Percentiles rank a stretch among this genome's conserved stretches.
phyloP scores from a whole-genome alignment of 139 green algal species.

The Chlorella sp. region DNA sequence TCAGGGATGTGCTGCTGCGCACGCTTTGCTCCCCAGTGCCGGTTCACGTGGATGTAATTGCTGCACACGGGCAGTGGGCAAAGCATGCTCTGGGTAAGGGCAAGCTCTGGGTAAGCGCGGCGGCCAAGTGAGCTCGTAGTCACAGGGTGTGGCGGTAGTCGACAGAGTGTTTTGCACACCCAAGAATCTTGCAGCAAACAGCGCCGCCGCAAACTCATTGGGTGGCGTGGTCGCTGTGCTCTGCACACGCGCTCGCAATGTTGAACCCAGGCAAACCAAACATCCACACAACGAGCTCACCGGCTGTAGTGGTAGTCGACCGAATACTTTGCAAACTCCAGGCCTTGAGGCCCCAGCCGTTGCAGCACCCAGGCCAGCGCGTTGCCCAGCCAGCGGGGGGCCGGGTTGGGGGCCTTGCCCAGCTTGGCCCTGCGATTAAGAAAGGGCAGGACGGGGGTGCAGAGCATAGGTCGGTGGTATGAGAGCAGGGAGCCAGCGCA shows the following conservation, averaged over 20 bases:
- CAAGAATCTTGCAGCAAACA: too few species aligned
- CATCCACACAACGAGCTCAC: too few species aligned
- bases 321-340: slow-evolving; percentile 96
- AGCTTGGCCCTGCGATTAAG: slow-evolving; percentile 76
- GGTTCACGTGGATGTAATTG: slow-evolving; percentile 90
- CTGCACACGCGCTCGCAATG: neutral
- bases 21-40: slow-evolving; percentile 59
- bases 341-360: slow-evolving; percentile 87
- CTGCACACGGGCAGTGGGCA: slow-evolving; percentile 34
- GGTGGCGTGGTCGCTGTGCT: neutral
- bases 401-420: slow-evolving; percentile 78
- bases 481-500: too few species aligned
- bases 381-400: slow-evolving; percentile 84
- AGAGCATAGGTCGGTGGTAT: too few species aligned
- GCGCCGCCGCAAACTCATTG: too few species aligned
- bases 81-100: neutral
- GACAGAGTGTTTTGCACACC: too few species aligned
- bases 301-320: slow-evolving; percentile 95
- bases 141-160: neutral
- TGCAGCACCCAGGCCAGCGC: slow-evolving; percentile 83
- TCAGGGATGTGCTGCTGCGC: slow-evolving; percentile 74
- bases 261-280: too few species aligned
- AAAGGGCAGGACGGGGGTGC: neutral
- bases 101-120: neutral
- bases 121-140: neutral